Evolutionary conservation across 192 early-diverging fungal species (phyloP).

Genomic region (Helicostylum pulchrum): DNA sequence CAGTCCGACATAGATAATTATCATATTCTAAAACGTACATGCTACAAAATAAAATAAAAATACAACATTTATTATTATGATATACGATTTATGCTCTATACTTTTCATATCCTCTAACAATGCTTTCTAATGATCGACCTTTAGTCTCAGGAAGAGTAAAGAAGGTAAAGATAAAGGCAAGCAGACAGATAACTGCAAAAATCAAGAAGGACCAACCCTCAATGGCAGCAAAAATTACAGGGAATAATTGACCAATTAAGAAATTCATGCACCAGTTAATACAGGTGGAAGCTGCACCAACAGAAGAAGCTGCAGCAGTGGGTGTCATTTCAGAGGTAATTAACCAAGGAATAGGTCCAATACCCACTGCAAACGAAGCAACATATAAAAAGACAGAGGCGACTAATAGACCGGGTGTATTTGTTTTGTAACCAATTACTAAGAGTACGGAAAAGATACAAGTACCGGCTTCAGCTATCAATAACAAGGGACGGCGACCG

Average conservation of each 20-base stretch:
- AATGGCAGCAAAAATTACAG: constrained; percentile 23
- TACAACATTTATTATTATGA: not conserved
- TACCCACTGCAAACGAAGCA: constrained; percentile 73
- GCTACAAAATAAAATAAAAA: too few relatives aligned
- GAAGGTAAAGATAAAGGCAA: constrained; percentile 39
- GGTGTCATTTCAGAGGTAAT: constrained; percentile 76
- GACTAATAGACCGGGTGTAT: constrained; percentile 54
- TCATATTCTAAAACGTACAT: too few relatives aligned
- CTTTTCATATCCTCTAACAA: constrained; percentile 24
- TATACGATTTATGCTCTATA: constrained; percentile 4
- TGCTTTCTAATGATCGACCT: constrained; percentile 56
- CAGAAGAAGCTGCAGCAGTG: constrained; percentile 66
- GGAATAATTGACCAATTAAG: constrained; percentile 43
- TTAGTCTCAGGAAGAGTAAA: constrained; percentile 52
- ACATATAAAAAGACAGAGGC: constrained; percentile 73
- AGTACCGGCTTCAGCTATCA: constrained; percentile 61
- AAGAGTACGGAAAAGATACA: constrained; percentile 58
- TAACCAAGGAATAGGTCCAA: constrained; percentile 82
- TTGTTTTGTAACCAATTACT: constrained; percentile 57
- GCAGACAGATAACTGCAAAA: constrained; percentile 2
- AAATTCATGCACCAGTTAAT: constrained; percentile 68
- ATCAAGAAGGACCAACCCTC: constrained; percentile 13
- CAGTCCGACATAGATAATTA: too few relatives aligned
- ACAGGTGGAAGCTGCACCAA: constrained; percentile 66
- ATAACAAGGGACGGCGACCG: constrained; percentile 64